Evolutionary conservation across 495 filamentous ascomycete species (phyloP).

Genomic region (Lasiosphaeriaceae sp.): DNA sequence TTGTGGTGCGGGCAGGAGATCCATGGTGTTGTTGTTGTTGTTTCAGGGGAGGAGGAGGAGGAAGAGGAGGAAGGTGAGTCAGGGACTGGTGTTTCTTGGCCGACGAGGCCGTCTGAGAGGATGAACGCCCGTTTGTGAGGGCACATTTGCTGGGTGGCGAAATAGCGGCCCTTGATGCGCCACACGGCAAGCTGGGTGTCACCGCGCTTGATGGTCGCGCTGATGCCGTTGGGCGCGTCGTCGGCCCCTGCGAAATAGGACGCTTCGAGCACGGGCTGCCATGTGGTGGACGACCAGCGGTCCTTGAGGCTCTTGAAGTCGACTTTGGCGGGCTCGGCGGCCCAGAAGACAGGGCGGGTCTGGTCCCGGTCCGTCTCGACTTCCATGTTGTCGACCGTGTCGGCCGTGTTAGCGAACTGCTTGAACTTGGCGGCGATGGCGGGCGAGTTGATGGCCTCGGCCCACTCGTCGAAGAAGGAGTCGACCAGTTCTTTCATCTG

Average conservation of each 20-base stretch:
- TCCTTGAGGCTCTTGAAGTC: slow-evolving; percentile 66
- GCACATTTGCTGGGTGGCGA: slow-evolving; percentile 97
- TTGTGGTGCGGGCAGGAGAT: slow-evolving; percentile 92
- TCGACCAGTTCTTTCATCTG: slow-evolving; percentile 89
- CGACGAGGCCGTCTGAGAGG: slow-evolving; percentile 80
- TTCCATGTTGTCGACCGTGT: slow-evolving; percentile 67
- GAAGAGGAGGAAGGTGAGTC: slow-evolving; percentile 9
- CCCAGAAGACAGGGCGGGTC: slow-evolving; percentile 77
- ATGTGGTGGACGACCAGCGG: slow-evolving; percentile 69
- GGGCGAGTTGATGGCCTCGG: slow-evolving; percentile 71
- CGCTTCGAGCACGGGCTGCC: slow-evolving; percentile 80
- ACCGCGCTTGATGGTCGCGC: slow-evolving; percentile 74
- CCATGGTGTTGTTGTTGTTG: slow-evolving; percentile 58
- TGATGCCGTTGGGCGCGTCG: slow-evolving; percentile 60
- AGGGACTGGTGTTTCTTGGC: slow-evolving; percentile 60
- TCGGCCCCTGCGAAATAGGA: slow-evolving; percentile 67
- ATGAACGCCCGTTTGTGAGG: slow-evolving; percentile 93
- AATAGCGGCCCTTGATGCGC: slow-evolving; percentile 78
- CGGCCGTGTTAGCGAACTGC: slow-evolving; percentile 85
- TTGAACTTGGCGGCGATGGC: slow-evolving; percentile 67
- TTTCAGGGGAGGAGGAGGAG: slow-evolving; percentile 57
- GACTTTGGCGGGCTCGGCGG: slow-evolving; percentile 53
- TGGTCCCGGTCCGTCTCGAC: slow-evolving; percentile 72
- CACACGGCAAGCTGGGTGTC: slow-evolving; percentile 93
- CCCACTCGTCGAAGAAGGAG: slow-evolving; percentile 96